phyloP scores from a whole-genome alignment of 495 filamentous ascomycete genomes.

The Aspergillus cavernicola region DNA sequence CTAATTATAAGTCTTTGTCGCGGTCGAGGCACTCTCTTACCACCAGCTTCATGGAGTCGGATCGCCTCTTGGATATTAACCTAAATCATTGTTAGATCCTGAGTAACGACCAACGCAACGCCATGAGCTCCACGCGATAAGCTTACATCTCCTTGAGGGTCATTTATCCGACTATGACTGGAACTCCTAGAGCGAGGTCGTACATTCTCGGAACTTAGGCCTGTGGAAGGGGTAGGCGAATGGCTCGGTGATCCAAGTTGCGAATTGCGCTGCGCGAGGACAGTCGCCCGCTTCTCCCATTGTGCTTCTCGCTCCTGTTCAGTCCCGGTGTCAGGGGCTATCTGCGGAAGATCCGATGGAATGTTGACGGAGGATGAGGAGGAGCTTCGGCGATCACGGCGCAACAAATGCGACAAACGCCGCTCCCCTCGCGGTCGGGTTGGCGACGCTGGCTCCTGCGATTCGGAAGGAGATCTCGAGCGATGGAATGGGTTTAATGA shows the following conservation, averaged over 20 bases:
- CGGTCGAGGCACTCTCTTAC: slow-evolving; percentile 34
- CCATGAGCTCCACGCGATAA: neutral
- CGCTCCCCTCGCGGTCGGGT: slow-evolving; percentile 34
- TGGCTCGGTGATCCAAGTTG: slow-evolving; percentile 27
- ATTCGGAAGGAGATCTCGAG: slow-evolving; percentile 38
- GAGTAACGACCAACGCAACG: neutral
- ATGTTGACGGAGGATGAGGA: slow-evolving; percentile 64
- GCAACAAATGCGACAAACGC: slow-evolving; percentile 67
- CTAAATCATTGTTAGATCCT: slow-evolving; percentile 32
- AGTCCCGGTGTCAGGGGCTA: slow-evolving; percentile 48
- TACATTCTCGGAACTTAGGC: slow-evolving; percentile 9
- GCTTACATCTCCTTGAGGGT: slow-evolving; percentile 44
- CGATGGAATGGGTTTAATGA: slow-evolving; percentile 49
- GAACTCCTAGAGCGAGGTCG: slow-evolving; percentile 29
- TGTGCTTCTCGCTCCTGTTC: slow-evolving; percentile 51
- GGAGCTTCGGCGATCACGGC: slow-evolving; percentile 53
- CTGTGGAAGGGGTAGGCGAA: slow-evolving; percentile 19
- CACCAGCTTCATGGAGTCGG: slow-evolving; percentile 80
- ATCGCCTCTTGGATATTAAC: slow-evolving; percentile 95
- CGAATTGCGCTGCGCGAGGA: slow-evolving; percentile 68
- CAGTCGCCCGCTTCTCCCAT: slow-evolving; percentile 89
- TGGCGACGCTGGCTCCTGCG: slow-evolving; percentile 22
- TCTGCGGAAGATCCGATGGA: slow-evolving; percentile 73
- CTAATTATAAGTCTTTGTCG: neutral
- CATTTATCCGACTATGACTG: slow-evolving; percentile 32